These are phyloP conservation scores for Dalbergia cultrata DNA, from an alignment of 306 rosid genomes.

Conservation along the genomic window DNA sequence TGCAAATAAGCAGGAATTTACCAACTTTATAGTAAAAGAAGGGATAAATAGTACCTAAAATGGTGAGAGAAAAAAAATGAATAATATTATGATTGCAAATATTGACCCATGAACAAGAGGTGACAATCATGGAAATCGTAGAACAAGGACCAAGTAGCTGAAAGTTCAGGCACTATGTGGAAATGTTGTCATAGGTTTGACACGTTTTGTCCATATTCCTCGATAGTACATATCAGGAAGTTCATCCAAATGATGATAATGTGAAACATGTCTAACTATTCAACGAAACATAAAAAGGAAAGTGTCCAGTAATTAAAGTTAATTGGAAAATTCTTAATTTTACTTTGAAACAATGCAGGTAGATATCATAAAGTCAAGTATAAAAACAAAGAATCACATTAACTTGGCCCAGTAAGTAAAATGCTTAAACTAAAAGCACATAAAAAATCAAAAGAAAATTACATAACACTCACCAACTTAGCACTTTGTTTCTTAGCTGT, in stretches of 20 bases:
- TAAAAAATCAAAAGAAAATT: slow-evolving; percentile 10
- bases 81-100: not conserved
- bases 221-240: not conserved
- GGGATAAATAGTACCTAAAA: not conserved
- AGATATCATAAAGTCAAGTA: slow-evolving; percentile 17
- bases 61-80: not conserved
- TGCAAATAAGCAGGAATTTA: not conserved
- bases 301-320: not conserved
- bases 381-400: slow-evolving; percentile 4
- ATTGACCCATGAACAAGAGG: not conserved
- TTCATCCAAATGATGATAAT: not conserved
- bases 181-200: not conserved
- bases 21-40: not conserved
- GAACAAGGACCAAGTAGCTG: not conserved
- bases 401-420: slow-evolving; percentile 11
- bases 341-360: not conserved
- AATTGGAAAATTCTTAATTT: slow-evolving; percentile 10
- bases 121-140: not conserved
- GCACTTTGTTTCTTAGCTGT: slow-evolving; percentile 70
- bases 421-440: not conserved
- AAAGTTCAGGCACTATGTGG: not conserved
- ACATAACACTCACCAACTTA: slow-evolving; percentile 63
- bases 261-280: not conserved
- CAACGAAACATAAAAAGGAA: not conserved
- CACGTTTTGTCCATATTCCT: not conserved